phyloP scores from a whole-genome alignment of 2,329 filamentous ascomycete genomes.

The Diaporthe humulicola region DNA sequence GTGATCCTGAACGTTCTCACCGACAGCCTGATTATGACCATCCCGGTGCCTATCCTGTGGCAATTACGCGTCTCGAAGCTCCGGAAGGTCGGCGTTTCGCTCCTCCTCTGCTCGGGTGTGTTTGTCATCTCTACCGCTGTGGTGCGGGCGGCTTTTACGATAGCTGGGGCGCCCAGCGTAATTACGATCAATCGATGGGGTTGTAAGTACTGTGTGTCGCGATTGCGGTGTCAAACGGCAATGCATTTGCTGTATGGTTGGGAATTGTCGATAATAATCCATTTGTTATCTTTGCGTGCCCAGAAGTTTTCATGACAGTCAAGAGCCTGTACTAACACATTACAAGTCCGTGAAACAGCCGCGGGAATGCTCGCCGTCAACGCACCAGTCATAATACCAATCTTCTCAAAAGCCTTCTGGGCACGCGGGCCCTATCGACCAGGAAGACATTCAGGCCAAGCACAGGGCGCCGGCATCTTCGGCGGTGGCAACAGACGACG shows the following conservation, averaged over 20 bases:
- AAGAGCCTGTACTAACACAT: background rate
- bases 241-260: no score
- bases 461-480: background rate
- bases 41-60: constrained; percentile 46
- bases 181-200: constrained; percentile 46
- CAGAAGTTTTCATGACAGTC: no score
- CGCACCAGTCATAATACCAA: constrained; percentile 39
- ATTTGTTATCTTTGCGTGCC: no score
- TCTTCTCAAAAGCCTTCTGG: constrained; percentile 42
- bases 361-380: constrained; percentile 42
- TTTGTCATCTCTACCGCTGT: constrained; percentile 47
- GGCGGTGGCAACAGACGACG: background rate
- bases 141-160: constrained; percentile 43
- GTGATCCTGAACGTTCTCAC: constrained; percentile 45
- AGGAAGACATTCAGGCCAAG: background rate
- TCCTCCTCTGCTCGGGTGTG: constrained; percentile 45
- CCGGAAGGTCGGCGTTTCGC: constrained; percentile 37
- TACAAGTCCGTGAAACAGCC: constrained; percentile 44
- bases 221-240: no score
- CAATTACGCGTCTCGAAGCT: constrained; percentile 42
- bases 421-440: constrained; percentile 37
- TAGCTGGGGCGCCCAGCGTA: constrained; percentile 42
- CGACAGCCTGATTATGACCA: constrained; percentile 45
- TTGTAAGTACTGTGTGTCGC: background rate
- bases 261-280: no score